Percentiles rank a stretch among this genome's conserved stretches.
Evolutionary conservation across 805 yeast genomes (phyloP).

Genomic region (Hanseniaspora mollemarum): DNA sequence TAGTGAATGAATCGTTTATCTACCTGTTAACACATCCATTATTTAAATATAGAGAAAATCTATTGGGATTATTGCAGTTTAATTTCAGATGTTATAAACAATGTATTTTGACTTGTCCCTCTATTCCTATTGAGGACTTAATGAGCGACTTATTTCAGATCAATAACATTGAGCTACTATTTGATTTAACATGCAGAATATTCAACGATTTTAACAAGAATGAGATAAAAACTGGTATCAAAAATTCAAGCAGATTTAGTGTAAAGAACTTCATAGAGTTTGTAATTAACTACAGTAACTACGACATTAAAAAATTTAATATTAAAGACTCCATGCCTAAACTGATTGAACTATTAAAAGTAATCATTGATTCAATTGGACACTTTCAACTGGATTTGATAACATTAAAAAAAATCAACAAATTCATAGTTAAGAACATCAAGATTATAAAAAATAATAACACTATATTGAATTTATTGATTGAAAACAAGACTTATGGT

Average conservation of each 20-base stretch:
- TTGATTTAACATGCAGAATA: conserved; percentile 56
- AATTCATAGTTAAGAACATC: conserved; percentile 15
- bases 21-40: conserved; percentile 80
- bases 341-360: conserved; percentile 26
- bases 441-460: conserved; percentile 14
- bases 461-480: conserved; percentile 12
- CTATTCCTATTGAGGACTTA: conserved; percentile 52
- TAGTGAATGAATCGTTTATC: conserved; percentile 49
- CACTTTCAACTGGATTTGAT: conserved; percentile 26
- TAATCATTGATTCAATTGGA: conserved; percentile 30
- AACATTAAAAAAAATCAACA: conserved; percentile 13
- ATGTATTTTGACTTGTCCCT: conserved; percentile 69
- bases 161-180: conserved; percentile 52
- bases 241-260: conserved; percentile 27
- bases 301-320: conserved; percentile 19
- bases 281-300: conserved; percentile 19
- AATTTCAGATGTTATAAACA: conserved; percentile 63
- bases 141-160: conserved; percentile 46
- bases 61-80: conserved; percentile 42
- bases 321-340: conserved; percentile 20
- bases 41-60: conserved; percentile 45
- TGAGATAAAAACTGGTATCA: conserved; percentile 41
- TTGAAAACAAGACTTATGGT: conserved; percentile 15
- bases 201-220: conserved; percentile 52
- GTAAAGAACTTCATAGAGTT: conserved; percentile 29